Evolutionary conservation across 2,329 filamentous ascomycete genomes (phyloP).

Genomic region (Moelleriella libera): DNA sequence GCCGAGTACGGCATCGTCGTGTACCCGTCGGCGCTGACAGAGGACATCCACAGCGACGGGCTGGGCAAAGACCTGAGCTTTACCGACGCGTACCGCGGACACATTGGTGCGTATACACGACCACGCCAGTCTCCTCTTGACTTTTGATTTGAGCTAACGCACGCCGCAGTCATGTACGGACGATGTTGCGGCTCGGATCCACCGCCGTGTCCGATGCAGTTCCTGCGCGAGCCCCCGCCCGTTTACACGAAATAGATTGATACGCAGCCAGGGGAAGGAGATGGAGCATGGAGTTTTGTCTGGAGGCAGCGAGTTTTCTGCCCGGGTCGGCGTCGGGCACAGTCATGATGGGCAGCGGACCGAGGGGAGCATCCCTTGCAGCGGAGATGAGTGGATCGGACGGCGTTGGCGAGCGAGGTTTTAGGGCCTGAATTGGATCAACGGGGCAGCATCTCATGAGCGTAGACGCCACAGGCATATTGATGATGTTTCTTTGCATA

Average conservation of each 20-base stretch:
- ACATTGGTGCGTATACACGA: constrained; percentile 17
- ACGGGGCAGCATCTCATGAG: no score
- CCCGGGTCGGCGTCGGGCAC: no score
- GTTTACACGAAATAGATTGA: constrained; percentile 13
- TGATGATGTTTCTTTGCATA: no score
- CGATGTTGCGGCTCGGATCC: constrained; percentile 13
- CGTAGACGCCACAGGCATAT: no score
- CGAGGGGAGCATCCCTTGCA: no score
- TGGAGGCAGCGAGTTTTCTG: neutral
- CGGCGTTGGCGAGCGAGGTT: no score
- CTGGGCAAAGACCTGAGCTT: constrained; percentile 20
- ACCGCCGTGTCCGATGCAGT: constrained; percentile 22
- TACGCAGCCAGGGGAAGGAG: neutral
- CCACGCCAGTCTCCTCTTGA: neutral
- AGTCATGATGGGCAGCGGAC: no score
- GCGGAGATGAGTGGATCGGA: no score
- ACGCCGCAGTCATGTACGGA: constrained; percentile 20
- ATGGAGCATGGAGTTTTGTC: neutral
- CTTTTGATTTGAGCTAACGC: neutral
- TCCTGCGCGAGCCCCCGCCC: constrained; percentile 21
- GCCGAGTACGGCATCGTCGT: constrained; percentile 25
- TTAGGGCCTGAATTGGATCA: no score
- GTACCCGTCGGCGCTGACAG: constrained; percentile 23
- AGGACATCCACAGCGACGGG: constrained; percentile 17
- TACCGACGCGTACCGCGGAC: constrained; percentile 21